A percentile compares a stretch with the other conserved stretches of the same genome.
phyloP scores from a whole-genome alignment of 768 basidiomycete species.

The Lactarius quietus region DNA sequence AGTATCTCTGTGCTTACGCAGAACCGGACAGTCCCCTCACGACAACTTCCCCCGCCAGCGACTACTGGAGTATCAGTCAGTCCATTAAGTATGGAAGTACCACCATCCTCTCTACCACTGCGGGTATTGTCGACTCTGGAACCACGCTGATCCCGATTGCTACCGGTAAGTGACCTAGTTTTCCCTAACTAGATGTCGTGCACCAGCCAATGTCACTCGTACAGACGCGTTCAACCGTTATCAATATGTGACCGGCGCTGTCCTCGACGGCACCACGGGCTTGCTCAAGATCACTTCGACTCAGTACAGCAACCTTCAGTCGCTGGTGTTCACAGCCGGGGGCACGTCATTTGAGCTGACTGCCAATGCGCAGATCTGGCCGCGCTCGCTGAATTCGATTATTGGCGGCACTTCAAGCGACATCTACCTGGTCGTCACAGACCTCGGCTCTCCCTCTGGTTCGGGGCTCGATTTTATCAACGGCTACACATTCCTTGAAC shows the following conservation, averaged over 20 bases:
- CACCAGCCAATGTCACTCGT: not conserved
- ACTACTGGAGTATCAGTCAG: constrained; percentile 34
- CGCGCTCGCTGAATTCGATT: constrained; percentile 31
- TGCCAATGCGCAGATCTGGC: constrained; percentile 35
- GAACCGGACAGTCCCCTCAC: constrained; percentile 32
- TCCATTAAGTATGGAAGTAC: constrained; percentile 29
- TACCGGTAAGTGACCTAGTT: constrained; percentile 12
- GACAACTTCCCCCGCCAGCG: constrained; percentile 23
- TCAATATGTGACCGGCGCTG: constrained; percentile 33
- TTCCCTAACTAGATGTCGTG: not conserved
- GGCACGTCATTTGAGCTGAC: constrained; percentile 44
- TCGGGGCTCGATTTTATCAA: constrained; percentile 38
- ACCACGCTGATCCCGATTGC: constrained; percentile 32
- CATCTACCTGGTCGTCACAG: constrained; percentile 34
- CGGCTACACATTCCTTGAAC: constrained; percentile 36
- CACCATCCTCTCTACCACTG: constrained; percentile 28
- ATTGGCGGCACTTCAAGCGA: constrained; percentile 30
- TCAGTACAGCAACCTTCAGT: constrained; percentile 51
- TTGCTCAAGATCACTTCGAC: constrained; percentile 49
- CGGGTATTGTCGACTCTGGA: constrained; percentile 35
- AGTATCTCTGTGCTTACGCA: constrained; percentile 28
- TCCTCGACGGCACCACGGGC: constrained; percentile 34
- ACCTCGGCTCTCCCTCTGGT: constrained; percentile 30
- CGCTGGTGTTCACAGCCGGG: constrained; percentile 53
- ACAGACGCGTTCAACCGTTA: constrained; percentile 34